Evolutionary conservation across 208 protist species (phyloP), one percentile per base, ranked within the genome.

Genomic region (Willaertia magna): DNA sequence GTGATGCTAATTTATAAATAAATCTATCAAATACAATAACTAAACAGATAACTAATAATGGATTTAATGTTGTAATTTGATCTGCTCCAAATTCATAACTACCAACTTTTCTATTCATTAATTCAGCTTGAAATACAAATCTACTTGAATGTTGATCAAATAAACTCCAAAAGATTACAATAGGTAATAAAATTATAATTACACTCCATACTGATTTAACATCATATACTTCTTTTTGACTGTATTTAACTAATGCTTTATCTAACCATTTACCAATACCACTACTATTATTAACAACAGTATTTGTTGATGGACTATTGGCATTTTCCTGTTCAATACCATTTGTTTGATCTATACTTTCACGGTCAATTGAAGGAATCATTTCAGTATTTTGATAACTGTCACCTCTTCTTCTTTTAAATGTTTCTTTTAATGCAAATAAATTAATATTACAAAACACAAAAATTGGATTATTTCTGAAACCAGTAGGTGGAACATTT

Each of bases 41-140:
- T 6, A 92, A 75, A 11, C 90, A 67, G n/a, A 92, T 55, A 49
- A 92, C 86, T 12, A 92, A 46, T 0, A 92, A 11, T 39, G 90
- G 90, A 85, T 92, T 92, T 0, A 92, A 6, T 4, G 79, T 87
- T 34, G 84, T 85, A 4, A 92, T 86, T 43, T 91, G 89, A 44
- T 92, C 90, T 4, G 86, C 40, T 9, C 87, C 81, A 4, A 92
- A 86, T 75, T 14, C 84, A 42, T 81, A 26, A 1, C 16, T 40
- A 16, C 88, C 88, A 34, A 92, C 52, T 30, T 44, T 51, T 30
- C 67, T 47, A 34, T 92, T 78, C 90, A 92, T 92, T 34, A 16
- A n/a, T 16, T 88, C 75, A 14, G 85, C 88, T 75, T 88, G 79
- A 26, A 87, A 74, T 22, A 61, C 43, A 46, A 26, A 87, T 48